Conservation (phyloP, 139 green algal species). For the Chlamydomonas asymmetrica region DNA sequence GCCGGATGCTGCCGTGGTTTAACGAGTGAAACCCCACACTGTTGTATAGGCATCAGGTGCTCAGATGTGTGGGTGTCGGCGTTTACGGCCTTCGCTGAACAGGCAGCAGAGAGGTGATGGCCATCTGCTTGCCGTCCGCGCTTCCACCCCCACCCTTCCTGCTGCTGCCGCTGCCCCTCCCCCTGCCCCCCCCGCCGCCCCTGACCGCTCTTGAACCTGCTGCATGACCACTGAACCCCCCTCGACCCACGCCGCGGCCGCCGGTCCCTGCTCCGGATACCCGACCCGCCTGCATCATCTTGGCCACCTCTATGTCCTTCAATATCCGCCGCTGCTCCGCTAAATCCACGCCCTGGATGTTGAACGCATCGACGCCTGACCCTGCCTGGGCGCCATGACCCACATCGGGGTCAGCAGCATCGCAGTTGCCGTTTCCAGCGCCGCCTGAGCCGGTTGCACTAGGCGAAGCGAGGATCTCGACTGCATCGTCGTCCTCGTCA, state of each 20-base stretch:
- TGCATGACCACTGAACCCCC: too few species aligned
- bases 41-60: too few species aligned
- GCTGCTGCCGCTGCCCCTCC: too few species aligned
- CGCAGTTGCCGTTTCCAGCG: background rate
- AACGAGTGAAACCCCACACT: too few species aligned
- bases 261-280: background rate
- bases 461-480: background rate
- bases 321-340: constrained; percentile 39
- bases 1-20: too few species aligned
- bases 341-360: constrained; percentile 18
- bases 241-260: background rate
- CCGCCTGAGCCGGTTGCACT: background rate
- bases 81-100: too few species aligned
- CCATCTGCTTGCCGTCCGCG: too few species aligned
- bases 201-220: too few species aligned
- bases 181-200: too few species aligned
- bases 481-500: background rate
- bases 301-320: constrained; percentile 32
- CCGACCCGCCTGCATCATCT: background rate
- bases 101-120: too few species aligned
- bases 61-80: too few species aligned
- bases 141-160: too few species aligned
- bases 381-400: background rate
- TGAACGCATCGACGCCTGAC: background rate
- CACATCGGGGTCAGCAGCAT: background rate